Evolutionary conservation across 1,139 yeast genomes (phyloP).

Genomic region (Debaryomyces singareniensis): DNA sequence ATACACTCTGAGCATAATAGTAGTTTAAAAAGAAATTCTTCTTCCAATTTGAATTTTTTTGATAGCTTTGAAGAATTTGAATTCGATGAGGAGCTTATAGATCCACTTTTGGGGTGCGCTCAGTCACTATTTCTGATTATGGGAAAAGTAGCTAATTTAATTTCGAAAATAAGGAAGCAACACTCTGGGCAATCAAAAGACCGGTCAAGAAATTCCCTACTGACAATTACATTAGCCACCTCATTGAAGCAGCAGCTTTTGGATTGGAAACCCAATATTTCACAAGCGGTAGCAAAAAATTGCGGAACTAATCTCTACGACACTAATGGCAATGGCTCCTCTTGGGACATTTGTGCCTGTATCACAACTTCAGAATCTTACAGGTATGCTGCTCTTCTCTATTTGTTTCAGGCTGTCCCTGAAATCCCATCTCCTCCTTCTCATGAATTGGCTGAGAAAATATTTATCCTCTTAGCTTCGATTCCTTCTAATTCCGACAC

Average conservation of each 20-base stretch:
- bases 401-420: constrained; percentile 64
- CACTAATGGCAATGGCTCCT: constrained; percentile 15
- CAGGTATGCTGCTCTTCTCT: constrained; percentile 50
- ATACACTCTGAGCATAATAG: not conserved
- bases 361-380: constrained; percentile 68
- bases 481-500: constrained; percentile 57
- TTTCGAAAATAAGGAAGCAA: constrained; percentile 39
- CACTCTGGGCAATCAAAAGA: constrained; percentile 6
- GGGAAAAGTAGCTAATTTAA: constrained; percentile 56
- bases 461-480: constrained; percentile 53
- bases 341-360: constrained; percentile 54
- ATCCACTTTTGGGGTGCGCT: constrained; percentile 62
- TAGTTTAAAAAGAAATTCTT: not conserved
- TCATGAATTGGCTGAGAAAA: constrained; percentile 53
- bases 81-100: constrained; percentile 37
- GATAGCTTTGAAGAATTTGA: constrained; percentile 26
- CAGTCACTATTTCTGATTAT: constrained; percentile 57
- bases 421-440: constrained; percentile 54
- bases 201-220: constrained; percentile 29
- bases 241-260: constrained; percentile 46
- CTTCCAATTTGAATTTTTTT: constrained; percentile 17
- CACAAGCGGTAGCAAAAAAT: constrained; percentile 22
- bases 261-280: constrained; percentile 48
- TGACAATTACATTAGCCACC: constrained; percentile 49
- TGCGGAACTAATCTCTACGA: not conserved